phyloP scores from a whole-genome alignment of 495 filamentous ascomycete species.

The Annulohypoxylon bovei region DNA sequence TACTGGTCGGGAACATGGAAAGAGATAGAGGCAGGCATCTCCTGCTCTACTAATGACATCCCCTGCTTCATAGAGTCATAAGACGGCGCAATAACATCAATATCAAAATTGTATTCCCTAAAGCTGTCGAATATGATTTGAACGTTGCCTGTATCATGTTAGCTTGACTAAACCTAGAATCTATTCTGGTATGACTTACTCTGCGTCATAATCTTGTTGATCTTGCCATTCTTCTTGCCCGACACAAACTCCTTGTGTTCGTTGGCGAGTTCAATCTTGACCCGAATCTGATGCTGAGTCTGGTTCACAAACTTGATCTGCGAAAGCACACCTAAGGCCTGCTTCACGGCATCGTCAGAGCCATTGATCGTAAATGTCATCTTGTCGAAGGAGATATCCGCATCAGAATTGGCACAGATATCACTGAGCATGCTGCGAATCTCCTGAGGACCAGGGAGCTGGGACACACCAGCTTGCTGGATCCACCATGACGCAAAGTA shows the following conservation, averaged over 20 bases:
- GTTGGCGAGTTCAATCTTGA: slow-evolving; percentile 98
- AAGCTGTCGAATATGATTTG: slow-evolving; percentile 99
- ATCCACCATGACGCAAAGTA: slow-evolving; percentile 98
- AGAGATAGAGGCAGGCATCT: slow-evolving; percentile 98
- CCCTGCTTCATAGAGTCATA: slow-evolving; percentile 94
- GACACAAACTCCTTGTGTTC: slow-evolving; percentile 99
- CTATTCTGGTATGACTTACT: slow-evolving; percentile 59
- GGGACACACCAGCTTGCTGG: slow-evolving; percentile 74
- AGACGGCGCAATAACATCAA: slow-evolving; percentile 90
- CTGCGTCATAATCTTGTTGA: slow-evolving; percentile 99
- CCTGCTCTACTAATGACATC: slow-evolving; percentile 91
- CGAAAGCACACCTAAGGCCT: slow-evolving; percentile 89
- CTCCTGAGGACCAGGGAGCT: slow-evolving; percentile 77
- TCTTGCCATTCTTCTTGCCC: slow-evolving; percentile 99
- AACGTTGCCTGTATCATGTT: slow-evolving; percentile 71
- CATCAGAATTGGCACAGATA: slow-evolving; percentile 94
- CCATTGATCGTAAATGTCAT: slow-evolving; percentile 93
- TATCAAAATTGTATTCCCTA: slow-evolving; percentile 99
- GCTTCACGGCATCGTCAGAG: slow-evolving; percentile 94
- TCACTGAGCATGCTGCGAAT: slow-evolving; percentile 91
- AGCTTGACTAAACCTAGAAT: background rate
- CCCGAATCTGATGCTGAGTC: slow-evolving; percentile 88
- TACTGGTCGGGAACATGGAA: slow-evolving; percentile 99
- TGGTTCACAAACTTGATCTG: slow-evolving; percentile 89
- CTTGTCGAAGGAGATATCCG: slow-evolving; percentile 93